Evolutionary conservation across 1,284 basidiomycete genomes (phyloP).

Genomic region (Exobasidium cylindrosporum): DNA sequence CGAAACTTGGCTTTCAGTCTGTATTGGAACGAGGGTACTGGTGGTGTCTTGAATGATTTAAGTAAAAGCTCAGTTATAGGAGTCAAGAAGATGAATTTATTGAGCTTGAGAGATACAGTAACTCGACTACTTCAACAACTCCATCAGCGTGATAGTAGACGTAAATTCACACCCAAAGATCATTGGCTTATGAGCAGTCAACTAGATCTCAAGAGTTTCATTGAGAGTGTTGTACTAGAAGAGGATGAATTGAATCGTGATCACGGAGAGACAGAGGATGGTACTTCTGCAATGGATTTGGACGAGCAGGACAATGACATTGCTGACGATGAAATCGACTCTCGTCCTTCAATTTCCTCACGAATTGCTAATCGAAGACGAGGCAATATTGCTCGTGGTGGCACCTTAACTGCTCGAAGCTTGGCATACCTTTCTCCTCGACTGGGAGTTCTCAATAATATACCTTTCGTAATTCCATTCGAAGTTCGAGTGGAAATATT

Average conservation of each 20-base stretch:
- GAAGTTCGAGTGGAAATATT: conserved; percentile 85
- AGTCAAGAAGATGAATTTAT: conserved; percentile 10
- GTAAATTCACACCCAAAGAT: conserved; percentile 55
- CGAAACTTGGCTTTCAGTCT: conserved; percentile 75
- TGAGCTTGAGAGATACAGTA: conserved; percentile 32
- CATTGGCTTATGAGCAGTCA: conserved; percentile 77
- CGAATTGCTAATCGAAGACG: conserved; percentile 18
- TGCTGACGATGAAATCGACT: not conserved
- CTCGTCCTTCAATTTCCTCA: conserved; percentile 5
- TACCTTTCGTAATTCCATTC: conserved; percentile 95
- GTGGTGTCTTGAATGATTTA: conserved; percentile 19
- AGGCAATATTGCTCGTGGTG: conserved; percentile 14
- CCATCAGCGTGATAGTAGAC: conserved; percentile 41
- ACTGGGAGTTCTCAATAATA: conserved; percentile 86
- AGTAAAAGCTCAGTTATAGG: not conserved
- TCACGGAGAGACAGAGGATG: conserved; percentile 6
- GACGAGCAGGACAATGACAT: conserved; percentile 17
- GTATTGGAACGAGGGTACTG: conserved; percentile 67
- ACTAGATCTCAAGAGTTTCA: conserved; percentile 77
- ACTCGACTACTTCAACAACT: conserved; percentile 50
- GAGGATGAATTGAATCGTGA: conserved; percentile 36
- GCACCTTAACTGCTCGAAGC: conserved; percentile 62
- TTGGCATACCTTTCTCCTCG: conserved; percentile 75
- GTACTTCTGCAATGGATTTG: not conserved
- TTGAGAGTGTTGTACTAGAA: conserved; percentile 73